Conservation (phyloP, 192 early-diverging fungal species). For the Spizellomyces sp. region DNA sequence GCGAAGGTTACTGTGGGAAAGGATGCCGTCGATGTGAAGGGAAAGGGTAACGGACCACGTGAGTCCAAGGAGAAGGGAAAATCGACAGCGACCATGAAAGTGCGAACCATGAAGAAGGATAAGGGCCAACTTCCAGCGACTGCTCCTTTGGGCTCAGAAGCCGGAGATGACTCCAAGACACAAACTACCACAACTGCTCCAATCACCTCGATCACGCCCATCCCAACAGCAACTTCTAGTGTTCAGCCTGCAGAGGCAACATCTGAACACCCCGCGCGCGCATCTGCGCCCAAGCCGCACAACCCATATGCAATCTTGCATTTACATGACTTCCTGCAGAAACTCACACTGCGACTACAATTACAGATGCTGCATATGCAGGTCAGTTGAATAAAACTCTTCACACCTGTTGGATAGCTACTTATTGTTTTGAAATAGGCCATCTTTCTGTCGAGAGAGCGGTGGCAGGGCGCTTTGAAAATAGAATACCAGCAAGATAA, state of each 20-base stretch:
- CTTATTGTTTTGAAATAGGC: background rate
- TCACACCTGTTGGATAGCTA: too few species aligned
- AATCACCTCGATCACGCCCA: too few species aligned
- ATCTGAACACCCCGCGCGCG: too few species aligned
- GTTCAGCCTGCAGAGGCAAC: too few species aligned
- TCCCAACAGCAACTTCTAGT: too few species aligned
- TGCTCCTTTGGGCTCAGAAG: background rate
- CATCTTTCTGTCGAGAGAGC: background rate
- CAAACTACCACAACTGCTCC: too few species aligned
- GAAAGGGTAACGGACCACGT: too few species aligned
- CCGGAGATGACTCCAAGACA: background rate
- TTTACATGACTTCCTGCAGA: slow-evolving; percentile 15
- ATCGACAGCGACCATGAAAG: background rate
- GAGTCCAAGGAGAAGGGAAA: background rate
- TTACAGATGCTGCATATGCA: slow-evolving; percentile 14
- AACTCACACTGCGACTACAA: background rate
- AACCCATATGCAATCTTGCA: slow-evolving; percentile 26
- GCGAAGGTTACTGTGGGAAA: background rate
- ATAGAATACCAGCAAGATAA: slow-evolving; percentile 3
- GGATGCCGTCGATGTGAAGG: background rate
- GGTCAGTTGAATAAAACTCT: background rate
- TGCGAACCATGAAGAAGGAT: slow-evolving; percentile 1
- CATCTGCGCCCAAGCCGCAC: background rate
- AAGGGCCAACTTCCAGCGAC: background rate
- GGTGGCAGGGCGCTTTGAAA: slow-evolving; percentile 13